phyloP scores from a whole-genome alignment of 2,329 filamentous ascomycete species.

The Cercospora zeae-maydis region DNA sequence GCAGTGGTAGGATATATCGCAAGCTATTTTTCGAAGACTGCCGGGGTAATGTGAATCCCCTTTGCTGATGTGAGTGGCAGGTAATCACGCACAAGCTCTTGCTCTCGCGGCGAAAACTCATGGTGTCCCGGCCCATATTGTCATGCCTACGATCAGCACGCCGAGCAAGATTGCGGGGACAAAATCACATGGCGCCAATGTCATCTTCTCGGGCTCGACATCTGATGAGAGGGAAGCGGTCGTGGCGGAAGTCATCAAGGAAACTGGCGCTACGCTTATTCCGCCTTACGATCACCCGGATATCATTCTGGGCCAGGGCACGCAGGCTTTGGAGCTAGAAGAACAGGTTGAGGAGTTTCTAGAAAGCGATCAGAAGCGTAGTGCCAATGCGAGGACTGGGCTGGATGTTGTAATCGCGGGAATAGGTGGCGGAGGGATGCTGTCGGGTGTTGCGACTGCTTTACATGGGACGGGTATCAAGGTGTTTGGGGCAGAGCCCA shows the following conservation, averaged over 20 bases:
- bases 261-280: conserved; percentile 74
- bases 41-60: not conserved
- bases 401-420: conserved; percentile 66
- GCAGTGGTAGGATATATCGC: conserved; percentile 60
- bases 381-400: conserved; percentile 12
- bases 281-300: conserved; percentile 91
- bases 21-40: not conserved
- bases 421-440: conserved; percentile 83
- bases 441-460: conserved; percentile 76
- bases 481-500: conserved; percentile 86
- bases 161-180: conserved; percentile 87
- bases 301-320: conserved; percentile 92
- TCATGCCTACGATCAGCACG: conserved; percentile 85
- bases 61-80: conserved; percentile 46
- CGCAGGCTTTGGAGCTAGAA: conserved; percentile 76
- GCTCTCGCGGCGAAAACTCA: conserved; percentile 75
- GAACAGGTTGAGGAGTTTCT: conserved; percentile 63
- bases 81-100: conserved; percentile 92
- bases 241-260: conserved; percentile 62
- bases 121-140: conserved; percentile 74
- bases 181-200: conserved; percentile 67
- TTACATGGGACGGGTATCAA: conserved; percentile 66
- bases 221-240: conserved; percentile 75
- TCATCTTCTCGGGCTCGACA: conserved; percentile 81
- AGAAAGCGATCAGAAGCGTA: conserved; percentile 7